These are phyloP conservation scores for Candida rishiriensis DNA, from an alignment of 805 yeast genomes.

Conservation along the genomic window DNA sequence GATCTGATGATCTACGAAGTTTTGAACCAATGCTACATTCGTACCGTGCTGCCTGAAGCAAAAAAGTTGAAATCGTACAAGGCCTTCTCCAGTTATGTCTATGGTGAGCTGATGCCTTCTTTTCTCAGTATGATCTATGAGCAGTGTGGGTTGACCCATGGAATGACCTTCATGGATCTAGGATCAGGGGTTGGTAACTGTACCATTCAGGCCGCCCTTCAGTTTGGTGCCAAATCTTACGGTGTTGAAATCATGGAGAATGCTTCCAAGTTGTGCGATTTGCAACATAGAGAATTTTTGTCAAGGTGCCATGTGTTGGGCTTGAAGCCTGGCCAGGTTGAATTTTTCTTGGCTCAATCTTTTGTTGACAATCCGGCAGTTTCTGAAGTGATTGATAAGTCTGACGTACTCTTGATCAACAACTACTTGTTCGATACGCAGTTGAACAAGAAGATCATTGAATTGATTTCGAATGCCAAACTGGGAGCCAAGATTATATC, in stretches of 20 bases:
- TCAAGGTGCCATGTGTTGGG: constrained; percentile 63
- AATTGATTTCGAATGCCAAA: constrained; percentile 54
- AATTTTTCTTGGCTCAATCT: constrained; percentile 61
- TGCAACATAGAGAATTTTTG: constrained; percentile 55
- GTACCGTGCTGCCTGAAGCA: constrained; percentile 76
- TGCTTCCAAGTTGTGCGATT: constrained; percentile 63
- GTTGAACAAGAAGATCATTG: constrained; percentile 62
- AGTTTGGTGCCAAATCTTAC: constrained; percentile 76
- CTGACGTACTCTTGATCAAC: constrained; percentile 74
- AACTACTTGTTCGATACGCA: constrained; percentile 80
- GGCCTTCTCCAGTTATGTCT: constrained; percentile 86
- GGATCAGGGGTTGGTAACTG: constrained; percentile 97
- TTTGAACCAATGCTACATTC: constrained; percentile 64
- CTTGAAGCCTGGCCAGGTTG: constrained; percentile 48
- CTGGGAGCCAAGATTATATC: constrained; percentile 78
- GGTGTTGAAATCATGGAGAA: constrained; percentile 89
- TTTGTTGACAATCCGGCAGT: constrained; percentile 66
- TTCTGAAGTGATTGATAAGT: constrained; percentile 45
- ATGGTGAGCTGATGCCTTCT: constrained; percentile 83
- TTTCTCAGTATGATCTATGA: constrained; percentile 65
- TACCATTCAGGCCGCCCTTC: constrained; percentile 82
- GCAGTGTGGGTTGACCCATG: constrained; percentile 50
- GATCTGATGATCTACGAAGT: constrained; percentile 57
- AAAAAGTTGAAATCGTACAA: constrained; percentile 61
- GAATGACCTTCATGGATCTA: constrained; percentile 70